These are phyloP conservation scores for Orbilia blumenaviensis DNA, from an alignment of 2,329 filamentous ascomycete genomes.

Conservation along the genomic window DNA sequence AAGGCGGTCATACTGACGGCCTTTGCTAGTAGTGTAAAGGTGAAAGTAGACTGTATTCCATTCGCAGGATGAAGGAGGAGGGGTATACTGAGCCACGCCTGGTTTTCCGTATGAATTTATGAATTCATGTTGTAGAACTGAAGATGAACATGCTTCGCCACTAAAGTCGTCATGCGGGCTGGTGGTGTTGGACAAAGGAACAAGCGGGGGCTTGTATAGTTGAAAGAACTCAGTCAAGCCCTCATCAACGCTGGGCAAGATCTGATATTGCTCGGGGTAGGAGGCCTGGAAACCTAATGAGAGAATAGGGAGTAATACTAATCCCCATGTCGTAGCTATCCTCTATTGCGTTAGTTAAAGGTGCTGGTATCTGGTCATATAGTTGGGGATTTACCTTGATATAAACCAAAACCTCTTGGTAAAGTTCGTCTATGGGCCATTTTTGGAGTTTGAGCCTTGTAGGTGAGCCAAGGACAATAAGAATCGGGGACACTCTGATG, in stretches of 20 bases:
- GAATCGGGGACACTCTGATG: neutral
- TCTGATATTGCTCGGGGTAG: slow-evolving; percentile 28
- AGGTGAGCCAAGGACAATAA: neutral
- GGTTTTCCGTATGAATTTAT: slow-evolving; percentile 1
- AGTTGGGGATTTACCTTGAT: neutral
- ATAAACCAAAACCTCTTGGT: neutral
- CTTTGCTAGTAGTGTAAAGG: slow-evolving; percentile 75
- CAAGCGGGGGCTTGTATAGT: slow-evolving; percentile 35
- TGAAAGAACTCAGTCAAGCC: slow-evolving; percentile 40
- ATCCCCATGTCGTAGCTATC: slow-evolving; percentile 15
- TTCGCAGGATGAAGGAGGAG: slow-evolving; percentile 70
- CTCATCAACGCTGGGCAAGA: slow-evolving; percentile 9
- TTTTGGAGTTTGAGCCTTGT: neutral
- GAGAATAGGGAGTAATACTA: slow-evolving; percentile 8
- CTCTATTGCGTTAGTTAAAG: neutral
- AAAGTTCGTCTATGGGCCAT: neutral
- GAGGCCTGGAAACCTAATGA: slow-evolving; percentile 4
- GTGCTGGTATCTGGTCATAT: neutral
- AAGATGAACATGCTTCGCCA: slow-evolving; percentile 36
- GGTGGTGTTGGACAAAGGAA: slow-evolving; percentile 20
- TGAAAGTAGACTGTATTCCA: slow-evolving; percentile 81
- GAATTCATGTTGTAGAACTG: slow-evolving; percentile 33
- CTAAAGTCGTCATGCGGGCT: slow-evolving; percentile 40
- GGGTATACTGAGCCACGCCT: slow-evolving; percentile 62
- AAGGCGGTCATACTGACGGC: slow-evolving; percentile 79